These are phyloP conservation scores for Chaetomiaceae sp. DNA, from an alignment of 2,329 filamentous ascomycete genomes.

Conservation along the genomic window DNA sequence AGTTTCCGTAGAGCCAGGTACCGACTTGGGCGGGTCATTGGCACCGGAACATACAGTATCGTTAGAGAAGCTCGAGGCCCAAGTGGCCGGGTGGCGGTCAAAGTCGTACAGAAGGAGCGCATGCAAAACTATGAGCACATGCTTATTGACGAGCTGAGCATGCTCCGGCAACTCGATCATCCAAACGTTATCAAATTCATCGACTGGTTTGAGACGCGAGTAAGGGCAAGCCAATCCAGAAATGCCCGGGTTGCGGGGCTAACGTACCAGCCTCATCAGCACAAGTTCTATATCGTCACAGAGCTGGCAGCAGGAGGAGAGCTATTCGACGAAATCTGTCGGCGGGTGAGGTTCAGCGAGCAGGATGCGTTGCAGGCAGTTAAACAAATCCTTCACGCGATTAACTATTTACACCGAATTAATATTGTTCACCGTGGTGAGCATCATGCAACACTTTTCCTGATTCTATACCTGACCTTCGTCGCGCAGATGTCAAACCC, in stretches of 20 bases:
- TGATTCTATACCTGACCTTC: conserved; percentile 3
- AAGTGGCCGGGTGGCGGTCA: conserved; percentile 82
- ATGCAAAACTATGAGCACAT: conserved; percentile 97
- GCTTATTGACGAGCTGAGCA: conserved; percentile 94
- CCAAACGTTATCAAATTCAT: conserved; percentile 95
- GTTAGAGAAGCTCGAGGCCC: conserved; percentile 88
- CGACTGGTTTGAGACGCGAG: conserved; percentile 98
- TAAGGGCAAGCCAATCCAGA: conserved; percentile 37
- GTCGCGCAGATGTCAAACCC: conserved; percentile 84
- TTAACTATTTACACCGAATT: conserved; percentile 88
- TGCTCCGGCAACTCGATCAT: conserved; percentile 86
- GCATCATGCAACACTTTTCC: conserved; percentile 13
- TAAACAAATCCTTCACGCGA: conserved; percentile 84
- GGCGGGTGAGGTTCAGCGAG: conserved; percentile 96
- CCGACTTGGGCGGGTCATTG: conserved; percentile 84
- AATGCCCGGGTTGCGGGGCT: background rate
- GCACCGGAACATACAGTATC: conserved; percentile 96
- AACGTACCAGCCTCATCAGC: conserved; percentile 46
- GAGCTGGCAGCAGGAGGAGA: conserved; percentile 93
- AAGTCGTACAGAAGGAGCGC: conserved; percentile 99
- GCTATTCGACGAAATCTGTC: conserved; percentile 95
- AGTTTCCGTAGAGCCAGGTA: conserved; percentile 64
- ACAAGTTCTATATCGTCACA: conserved; percentile 99
- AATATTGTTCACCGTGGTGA: conserved; percentile 93
- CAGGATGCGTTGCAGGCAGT: conserved; percentile 97